These are phyloP conservation scores for Leccinum broughii DNA, from an alignment of 768 basidiomycete genomes.

Conservation along the genomic window DNA sequence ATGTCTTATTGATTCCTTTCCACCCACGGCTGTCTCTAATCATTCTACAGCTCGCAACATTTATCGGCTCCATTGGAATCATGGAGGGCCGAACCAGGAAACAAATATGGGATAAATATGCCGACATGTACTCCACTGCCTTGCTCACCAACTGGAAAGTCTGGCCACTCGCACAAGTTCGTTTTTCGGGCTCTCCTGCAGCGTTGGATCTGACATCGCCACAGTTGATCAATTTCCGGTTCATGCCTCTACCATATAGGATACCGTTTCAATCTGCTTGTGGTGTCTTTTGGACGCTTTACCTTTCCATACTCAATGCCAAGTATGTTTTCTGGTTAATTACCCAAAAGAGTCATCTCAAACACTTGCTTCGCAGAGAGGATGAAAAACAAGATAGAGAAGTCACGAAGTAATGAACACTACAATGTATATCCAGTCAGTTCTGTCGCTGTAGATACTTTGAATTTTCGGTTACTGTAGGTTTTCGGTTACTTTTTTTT, in stretches of 20 bases:
- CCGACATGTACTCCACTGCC: constrained; percentile 72
- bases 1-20: constrained; percentile 31
- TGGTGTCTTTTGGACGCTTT: constrained; percentile 92
- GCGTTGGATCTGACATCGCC: constrained; percentile 7
- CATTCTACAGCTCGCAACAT: constrained; percentile 61
- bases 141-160: constrained; percentile 90
- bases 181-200: background rate
- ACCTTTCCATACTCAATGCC: constrained; percentile 82
- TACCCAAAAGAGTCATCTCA: constrained; percentile 2
- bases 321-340: constrained; percentile 46
- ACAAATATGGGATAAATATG: constrained; percentile 71
- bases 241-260: constrained; percentile 80
- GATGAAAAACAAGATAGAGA: constrained; percentile 50
- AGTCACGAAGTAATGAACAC: constrained; percentile 22
- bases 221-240: constrained; percentile 80
- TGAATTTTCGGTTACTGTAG: constrained; percentile 1
- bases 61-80: constrained; percentile 83
- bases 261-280: constrained; percentile 88
- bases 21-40: constrained; percentile 1
- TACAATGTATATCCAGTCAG: constrained; percentile 11
- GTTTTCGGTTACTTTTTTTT: background rate
- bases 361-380: constrained; percentile 41
- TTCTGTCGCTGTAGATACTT: constrained; percentile 3
- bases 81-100: constrained; percentile 74
- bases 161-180: constrained; percentile 76